Base-by-base conservation (phyloP, 805 yeast species). In the Candida caryicola region DNA sequence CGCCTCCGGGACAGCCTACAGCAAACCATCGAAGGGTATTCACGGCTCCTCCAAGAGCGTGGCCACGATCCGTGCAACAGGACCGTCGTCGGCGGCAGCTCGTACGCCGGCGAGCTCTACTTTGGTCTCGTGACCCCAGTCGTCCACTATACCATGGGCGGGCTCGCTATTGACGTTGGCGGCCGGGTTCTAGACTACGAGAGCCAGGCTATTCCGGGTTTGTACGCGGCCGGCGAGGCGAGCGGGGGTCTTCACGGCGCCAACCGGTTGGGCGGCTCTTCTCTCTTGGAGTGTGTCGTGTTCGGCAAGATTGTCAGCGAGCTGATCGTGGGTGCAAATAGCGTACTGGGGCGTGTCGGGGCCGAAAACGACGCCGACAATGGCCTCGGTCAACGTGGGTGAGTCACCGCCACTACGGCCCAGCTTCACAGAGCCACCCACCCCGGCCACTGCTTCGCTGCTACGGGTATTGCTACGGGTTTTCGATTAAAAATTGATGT, bases 211-310 rank as follows among this genome's bases (percentile, higher is more conserved):
- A 59, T 74, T 2, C 50, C 58, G 1, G 79, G 81, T 12, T 50
- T 81, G 7, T 80, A 66, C 54, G 85, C 85, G 0, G 76, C 76
- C 15, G 88, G 87, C 10, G 87, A 81, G 53, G 74, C 77, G 15
- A 74, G 81, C 33, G 86, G 85, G 14, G 87, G 85, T 30, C 74
- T 81, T 4, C 86, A 81, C 52, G 87, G 87, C 8, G 71, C 65
- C 12, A 77, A 78, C 49, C 69, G 85, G 55, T 57, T 81, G 18
- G 80, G 79, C 21, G 85, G 84, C 1, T 71, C 79, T 9, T 70
- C 79, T 31, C 59, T 79, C 29, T 57, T 79, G 23, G 80, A 76
- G 47, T 77, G 83, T 63, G 82, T 76, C 5, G 83, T 79, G 0
- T 79, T 73, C 54, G 83, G 83, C 3, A 66, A 68, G 42, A 64